A percentile compares a stretch with the other conserved stretches of the same genome.
Conservation (phyloP, 208 protist genomes). For the Crithidia bombi region DNA sequence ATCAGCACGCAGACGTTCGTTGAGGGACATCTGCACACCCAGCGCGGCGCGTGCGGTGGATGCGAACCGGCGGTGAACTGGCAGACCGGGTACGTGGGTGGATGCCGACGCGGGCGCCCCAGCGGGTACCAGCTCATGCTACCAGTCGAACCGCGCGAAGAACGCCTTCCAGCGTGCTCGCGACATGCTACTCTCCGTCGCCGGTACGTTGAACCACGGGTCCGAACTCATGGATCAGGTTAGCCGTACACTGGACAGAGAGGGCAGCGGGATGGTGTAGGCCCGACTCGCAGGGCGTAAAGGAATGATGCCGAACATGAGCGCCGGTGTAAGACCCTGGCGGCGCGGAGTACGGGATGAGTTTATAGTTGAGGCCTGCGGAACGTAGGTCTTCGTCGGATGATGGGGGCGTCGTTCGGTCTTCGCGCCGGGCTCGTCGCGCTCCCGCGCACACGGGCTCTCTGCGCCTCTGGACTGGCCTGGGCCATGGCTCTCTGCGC, state of each 20-base stretch:
- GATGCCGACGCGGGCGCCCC: slow-evolving; percentile 97
- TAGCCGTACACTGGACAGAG: slow-evolving; percentile 19
- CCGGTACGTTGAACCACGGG: slow-evolving; percentile 94
- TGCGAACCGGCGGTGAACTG: slow-evolving; percentile 95
- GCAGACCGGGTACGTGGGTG: slow-evolving; percentile 98
- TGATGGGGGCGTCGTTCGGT: not conserved
- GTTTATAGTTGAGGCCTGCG: slow-evolving; percentile 21
- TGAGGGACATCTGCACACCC: slow-evolving; percentile 85
- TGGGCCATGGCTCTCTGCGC: no score
- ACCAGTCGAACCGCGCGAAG: slow-evolving; percentile 99
- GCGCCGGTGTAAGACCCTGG: slow-evolving; percentile 12
- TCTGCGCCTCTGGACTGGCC: no score
- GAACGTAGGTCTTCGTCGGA: slow-evolving; percentile 28
- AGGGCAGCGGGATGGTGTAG: slow-evolving; percentile 23
- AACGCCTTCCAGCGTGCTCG: slow-evolving; percentile 96
- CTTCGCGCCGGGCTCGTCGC: not conserved
- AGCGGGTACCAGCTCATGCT: slow-evolving; percentile 97
- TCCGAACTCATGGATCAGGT: slow-evolving; percentile 91
- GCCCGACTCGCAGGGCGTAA: slow-evolving; percentile 26
- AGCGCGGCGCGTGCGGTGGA: slow-evolving; percentile 88
- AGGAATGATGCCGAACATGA: slow-evolving; percentile 27
- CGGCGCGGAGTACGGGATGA: slow-evolving; percentile 21
- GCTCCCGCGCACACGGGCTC: no score
- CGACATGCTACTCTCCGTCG: slow-evolving; percentile 90
- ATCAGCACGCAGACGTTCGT: slow-evolving; percentile 97